Conservation (phyloP, 148 eudicot species). For the Vaccinium myrtillus region DNA sequence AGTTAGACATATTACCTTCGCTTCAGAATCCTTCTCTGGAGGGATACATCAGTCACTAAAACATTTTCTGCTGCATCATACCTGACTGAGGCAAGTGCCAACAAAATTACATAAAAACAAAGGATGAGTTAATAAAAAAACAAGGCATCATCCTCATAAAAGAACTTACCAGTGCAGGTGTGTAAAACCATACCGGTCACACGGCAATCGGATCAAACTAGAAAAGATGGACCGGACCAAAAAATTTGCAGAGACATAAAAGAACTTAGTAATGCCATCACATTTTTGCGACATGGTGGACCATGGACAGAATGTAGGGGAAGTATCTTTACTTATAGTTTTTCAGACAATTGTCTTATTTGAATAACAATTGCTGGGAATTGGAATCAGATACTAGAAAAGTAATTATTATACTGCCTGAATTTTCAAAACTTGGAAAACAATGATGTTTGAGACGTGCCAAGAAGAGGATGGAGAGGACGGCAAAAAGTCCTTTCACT, state of each 20-base stretch:
- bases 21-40: slow-evolving; percentile 71
- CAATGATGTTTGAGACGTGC: background rate
- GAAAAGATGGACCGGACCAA: background rate
- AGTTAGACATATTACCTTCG: slow-evolving; percentile 60
- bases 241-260: background rate
- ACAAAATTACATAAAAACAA: slow-evolving; percentile 10
- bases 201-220: background rate
- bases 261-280: background rate
- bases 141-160: background rate
- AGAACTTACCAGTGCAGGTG: background rate
- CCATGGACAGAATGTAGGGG: background rate
- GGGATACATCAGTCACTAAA: slow-evolving; percentile 61
- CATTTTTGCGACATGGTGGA: background rate
- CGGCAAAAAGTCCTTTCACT: background rate
- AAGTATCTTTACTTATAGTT: background rate
- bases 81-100: slow-evolving; percentile 65
- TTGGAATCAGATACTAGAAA: background rate
- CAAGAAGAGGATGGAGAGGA: background rate
- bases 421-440: background rate
- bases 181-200: background rate
- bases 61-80: slow-evolving; percentile 65
- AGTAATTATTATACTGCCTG: background rate
- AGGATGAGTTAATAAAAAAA: background rate
- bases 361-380: background rate
- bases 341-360: background rate